Evolutionary conservation across 345 rosid species (phyloP).

Genomic region (Excoecaria agallocha): DNA sequence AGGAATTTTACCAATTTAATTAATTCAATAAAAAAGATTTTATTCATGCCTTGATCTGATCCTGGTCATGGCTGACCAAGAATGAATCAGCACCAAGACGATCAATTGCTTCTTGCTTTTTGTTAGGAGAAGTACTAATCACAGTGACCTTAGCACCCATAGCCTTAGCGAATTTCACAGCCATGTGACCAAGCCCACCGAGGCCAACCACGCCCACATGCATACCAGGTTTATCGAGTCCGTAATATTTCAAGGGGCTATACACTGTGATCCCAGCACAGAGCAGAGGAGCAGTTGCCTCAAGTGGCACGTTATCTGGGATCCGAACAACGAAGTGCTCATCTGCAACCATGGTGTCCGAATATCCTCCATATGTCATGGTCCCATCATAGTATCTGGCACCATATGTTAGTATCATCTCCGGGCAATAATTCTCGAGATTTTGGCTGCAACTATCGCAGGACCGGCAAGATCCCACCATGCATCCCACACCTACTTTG

Average conservation of each 20-base stretch:
- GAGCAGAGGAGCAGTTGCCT: constrained; percentile 18
- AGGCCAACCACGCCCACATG: constrained; percentile 7
- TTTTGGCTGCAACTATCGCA: neutral
- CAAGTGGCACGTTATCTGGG: constrained; percentile 17
- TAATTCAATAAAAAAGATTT: no score
- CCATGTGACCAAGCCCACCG: constrained; percentile 15
- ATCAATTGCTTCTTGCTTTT: constrained; percentile 5
- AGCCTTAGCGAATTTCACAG: constrained; percentile 10
- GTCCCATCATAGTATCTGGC: constrained; percentile 37
- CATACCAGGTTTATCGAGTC: constrained; percentile 13
- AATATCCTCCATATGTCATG: constrained; percentile 55
- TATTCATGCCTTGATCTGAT: constrained; percentile 12
- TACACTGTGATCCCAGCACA: constrained; percentile 17
- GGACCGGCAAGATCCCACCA: constrained; percentile 13
- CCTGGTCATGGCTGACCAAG: constrained; percentile 12
- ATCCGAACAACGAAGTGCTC: constrained; percentile 17
- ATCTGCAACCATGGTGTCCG: constrained; percentile 19
- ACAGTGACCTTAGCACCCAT: constrained; percentile 11
- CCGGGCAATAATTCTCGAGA: constrained; percentile 10
- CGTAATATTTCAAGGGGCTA: constrained; percentile 21
- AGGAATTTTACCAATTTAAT: no score
- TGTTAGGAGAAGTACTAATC: constrained; percentile 6
- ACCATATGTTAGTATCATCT: neutral
- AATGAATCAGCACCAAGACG: constrained; percentile 17
- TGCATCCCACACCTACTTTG: constrained; percentile 2